Percentiles rank a stretch among this genome's conserved stretches.
These are phyloP conservation scores for Capsicum rhomboideum DNA, from an alignment of 257 asterid species.

Conservation along the genomic window DNA sequence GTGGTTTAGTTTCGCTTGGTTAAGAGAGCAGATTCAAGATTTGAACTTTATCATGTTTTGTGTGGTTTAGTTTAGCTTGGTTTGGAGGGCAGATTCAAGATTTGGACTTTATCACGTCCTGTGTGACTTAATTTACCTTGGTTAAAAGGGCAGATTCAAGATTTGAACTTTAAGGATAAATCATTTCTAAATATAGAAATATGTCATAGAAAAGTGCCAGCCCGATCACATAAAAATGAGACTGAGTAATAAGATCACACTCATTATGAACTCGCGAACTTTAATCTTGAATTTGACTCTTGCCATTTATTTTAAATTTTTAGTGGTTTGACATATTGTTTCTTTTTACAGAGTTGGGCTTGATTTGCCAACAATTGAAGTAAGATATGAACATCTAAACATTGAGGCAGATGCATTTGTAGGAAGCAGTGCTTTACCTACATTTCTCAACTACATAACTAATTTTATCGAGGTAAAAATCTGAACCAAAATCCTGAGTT, in stretches of 20 bases:
- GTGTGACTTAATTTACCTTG: too few relatives aligned
- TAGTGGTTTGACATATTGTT: not conserved
- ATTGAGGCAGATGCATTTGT: constrained; percentile 12
- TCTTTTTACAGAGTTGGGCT: constrained; percentile 11
- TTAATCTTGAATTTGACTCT: not conserved
- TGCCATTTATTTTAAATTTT: not conserved
- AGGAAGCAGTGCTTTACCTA: constrained; percentile 14
- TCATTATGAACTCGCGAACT: not conserved
- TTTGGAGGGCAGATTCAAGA: not conserved
- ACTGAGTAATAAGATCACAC: too few relatives aligned
- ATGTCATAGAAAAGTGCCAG: too few relatives aligned
- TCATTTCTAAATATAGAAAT: too few relatives aligned
- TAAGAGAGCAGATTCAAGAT: too few relatives aligned
- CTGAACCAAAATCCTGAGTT: not conserved
- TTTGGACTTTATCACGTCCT: not conserved
- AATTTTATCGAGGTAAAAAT: constrained; percentile 4
- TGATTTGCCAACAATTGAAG: constrained; percentile 15
- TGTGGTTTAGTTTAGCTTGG: not conserved
- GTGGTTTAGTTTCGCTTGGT: too few relatives aligned
- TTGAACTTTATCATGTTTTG: too few relatives aligned
- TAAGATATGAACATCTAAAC: constrained; percentile 10
- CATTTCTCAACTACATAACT: not conserved
- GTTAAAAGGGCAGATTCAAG: too few relatives aligned
- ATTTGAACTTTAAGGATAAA: too few relatives aligned
- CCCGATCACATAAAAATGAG: too few relatives aligned